Evolutionary conservation across 352 stramenopile genomes (phyloP).

Genomic region (Globisporangium alternatum): DNA sequence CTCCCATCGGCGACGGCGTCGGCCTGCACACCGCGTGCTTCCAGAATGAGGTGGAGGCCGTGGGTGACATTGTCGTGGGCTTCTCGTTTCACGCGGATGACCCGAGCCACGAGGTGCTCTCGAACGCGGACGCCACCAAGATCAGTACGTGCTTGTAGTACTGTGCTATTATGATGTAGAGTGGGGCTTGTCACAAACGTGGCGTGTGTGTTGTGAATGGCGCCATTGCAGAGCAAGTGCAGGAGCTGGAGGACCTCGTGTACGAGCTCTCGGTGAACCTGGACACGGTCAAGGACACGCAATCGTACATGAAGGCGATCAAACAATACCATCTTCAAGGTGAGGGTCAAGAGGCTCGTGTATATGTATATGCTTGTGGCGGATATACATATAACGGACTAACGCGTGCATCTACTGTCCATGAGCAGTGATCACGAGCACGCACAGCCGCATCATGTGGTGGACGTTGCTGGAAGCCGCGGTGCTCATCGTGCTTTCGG

Average conservation of each 20-base stretch:
- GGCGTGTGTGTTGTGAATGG: background rate
- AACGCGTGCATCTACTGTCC: background rate
- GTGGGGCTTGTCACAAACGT: background rate
- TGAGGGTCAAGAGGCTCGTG: conserved; percentile 20
- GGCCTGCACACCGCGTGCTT: conserved; percentile 76
- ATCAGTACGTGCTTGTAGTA: conserved; percentile 62
- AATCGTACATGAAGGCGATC: conserved; percentile 86
- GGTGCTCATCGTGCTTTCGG: conserved; percentile 58
- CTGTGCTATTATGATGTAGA: background rate
- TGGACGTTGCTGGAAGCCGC: conserved; percentile 79
- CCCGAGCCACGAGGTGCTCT: conserved; percentile 81
- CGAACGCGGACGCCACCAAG: conserved; percentile 84
- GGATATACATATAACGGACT: background rate
- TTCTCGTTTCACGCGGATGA: conserved; percentile 88
- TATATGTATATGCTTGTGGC: background rate
- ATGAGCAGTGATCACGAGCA: conserved; percentile 75
- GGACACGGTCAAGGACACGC: conserved; percentile 86
- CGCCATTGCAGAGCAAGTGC: conserved; percentile 63
- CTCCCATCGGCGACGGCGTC: conserved; percentile 43
- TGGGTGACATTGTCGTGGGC: conserved; percentile 71
- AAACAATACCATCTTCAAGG: conserved; percentile 73
- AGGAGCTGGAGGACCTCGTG: conserved; percentile 84
- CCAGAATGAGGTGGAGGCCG: conserved; percentile 51
- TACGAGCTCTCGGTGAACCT: conserved; percentile 84
- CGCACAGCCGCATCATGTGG: conserved; percentile 78